A percentile compares a stretch with the other conserved stretches of the same genome.
phyloP scores from a whole-genome alignment of 805 yeast genomes.

The Scheffersomyces lignosus region DNA sequence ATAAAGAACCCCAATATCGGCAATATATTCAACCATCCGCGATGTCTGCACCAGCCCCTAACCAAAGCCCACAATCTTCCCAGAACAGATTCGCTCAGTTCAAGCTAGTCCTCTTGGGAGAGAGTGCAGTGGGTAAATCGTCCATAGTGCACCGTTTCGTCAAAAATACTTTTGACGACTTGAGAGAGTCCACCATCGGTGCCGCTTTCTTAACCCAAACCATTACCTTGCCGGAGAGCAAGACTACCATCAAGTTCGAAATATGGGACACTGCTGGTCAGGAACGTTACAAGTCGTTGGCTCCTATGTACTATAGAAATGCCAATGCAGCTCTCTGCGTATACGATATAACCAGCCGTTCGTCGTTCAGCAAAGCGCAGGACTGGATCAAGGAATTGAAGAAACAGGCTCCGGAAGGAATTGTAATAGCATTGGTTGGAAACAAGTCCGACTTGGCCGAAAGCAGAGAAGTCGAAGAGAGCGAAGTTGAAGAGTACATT shows the following conservation, averaged over 20 bases:
- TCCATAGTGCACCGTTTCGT: slow-evolving; percentile 70
- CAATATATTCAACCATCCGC: too few species aligned
- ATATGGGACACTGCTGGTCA: slow-evolving; percentile 91
- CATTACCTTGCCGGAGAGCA: slow-evolving; percentile 51
- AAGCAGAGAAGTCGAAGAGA: slow-evolving; percentile 43
- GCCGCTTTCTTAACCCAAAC: slow-evolving; percentile 80
- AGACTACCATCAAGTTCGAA: slow-evolving; percentile 64
- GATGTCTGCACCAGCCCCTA: too few species aligned
- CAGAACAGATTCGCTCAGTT: slow-evolving; percentile 48
- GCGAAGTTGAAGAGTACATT: slow-evolving; percentile 50
- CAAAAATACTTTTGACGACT: slow-evolving; percentile 69
- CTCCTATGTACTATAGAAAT: slow-evolving; percentile 82
- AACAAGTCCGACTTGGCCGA: slow-evolving; percentile 64
- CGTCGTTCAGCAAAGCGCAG: slow-evolving; percentile 69
- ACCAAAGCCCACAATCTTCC: too few species aligned
- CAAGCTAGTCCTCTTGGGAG: slow-evolving; percentile 75
- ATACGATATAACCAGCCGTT: slow-evolving; percentile 67
- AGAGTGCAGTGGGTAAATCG: slow-evolving; percentile 81
- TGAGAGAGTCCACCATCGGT: slow-evolving; percentile 79
- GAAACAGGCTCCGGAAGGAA: slow-evolving; percentile 72
- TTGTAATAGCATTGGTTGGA: slow-evolving; percentile 84
- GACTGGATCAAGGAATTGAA: slow-evolving; percentile 79
- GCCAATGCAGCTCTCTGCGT: slow-evolving; percentile 81
- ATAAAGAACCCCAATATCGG: too few species aligned
- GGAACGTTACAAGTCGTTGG: slow-evolving; percentile 72